phyloP scores from a whole-genome alignment of 495 filamentous ascomycete species.

The Physcia stellaris region DNA sequence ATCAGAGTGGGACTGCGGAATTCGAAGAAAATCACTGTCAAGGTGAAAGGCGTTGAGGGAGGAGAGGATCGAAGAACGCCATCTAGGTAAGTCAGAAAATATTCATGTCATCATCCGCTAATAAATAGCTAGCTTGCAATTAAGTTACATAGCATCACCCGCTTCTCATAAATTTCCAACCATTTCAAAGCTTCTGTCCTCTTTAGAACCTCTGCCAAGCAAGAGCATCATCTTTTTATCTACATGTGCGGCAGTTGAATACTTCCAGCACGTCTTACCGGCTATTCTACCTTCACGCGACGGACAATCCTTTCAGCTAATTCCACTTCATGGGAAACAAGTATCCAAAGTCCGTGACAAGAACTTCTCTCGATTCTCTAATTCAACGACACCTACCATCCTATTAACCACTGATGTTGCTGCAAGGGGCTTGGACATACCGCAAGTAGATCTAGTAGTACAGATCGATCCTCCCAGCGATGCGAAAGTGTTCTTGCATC shows the following conservation, averaged over 20 bases:
- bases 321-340: slow-evolving; percentile 85
- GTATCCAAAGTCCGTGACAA: slow-evolving; percentile 62
- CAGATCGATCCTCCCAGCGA: slow-evolving; percentile 87
- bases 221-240: slow-evolving; percentile 89
- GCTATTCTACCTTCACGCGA: slow-evolving; percentile 39
- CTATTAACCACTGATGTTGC: slow-evolving; percentile 81
- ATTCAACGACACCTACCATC: slow-evolving; percentile 49
- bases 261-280: slow-evolving; percentile 66
- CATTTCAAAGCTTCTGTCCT: slow-evolving; percentile 53
- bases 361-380: slow-evolving; percentile 69
- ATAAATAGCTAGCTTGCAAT: slow-evolving; percentile 67
- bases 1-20: slow-evolving; percentile 87
- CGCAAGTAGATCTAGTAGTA: slow-evolving; percentile 84
- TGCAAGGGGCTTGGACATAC: slow-evolving; percentile 83
- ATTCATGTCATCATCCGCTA: too few relatives aligned
- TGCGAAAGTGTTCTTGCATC: slow-evolving; percentile 89
- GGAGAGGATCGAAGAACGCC: slow-evolving; percentile 80
- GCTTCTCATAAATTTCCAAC: slow-evolving; percentile 65
- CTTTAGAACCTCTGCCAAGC: slow-evolving; percentile 55
- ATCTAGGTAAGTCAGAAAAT: slow-evolving; percentile 34
- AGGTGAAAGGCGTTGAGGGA: slow-evolving; percentile 64
- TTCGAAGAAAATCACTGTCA: slow-evolving; percentile 84
- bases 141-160: slow-evolving; percentile 68
- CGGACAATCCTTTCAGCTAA: slow-evolving; percentile 44
- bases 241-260: slow-evolving; percentile 91